phyloP scores from a whole-genome alignment of 2,329 filamentous ascomycete species.

The Colletotrichum zoysiae region DNA sequence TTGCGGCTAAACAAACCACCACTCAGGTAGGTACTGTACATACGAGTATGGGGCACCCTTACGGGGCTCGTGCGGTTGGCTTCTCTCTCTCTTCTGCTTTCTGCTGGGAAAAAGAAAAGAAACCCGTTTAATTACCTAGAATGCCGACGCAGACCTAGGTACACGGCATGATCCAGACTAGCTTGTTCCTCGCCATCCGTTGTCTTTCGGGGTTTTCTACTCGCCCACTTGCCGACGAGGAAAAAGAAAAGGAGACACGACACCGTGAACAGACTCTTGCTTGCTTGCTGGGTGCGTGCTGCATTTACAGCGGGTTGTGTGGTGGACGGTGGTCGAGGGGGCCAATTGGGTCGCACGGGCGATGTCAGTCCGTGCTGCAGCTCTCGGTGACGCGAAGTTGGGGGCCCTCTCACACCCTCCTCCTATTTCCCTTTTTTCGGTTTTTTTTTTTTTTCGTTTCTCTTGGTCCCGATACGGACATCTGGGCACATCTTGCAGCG shows the following conservation, averaged over 20 bases:
- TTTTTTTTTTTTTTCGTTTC: not conserved
- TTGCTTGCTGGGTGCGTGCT: conserved; percentile 7
- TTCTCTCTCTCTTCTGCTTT: not conserved
- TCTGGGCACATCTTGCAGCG: conserved; percentile 8
- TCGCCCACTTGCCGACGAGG: not conserved
- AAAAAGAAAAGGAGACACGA: conserved; percentile 24
- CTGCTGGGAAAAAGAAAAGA: not conserved
- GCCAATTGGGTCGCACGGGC: conserved; percentile 32
- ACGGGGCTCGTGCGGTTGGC: conserved; percentile 8
- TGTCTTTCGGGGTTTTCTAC: too few relatives aligned
- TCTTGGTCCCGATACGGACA: conserved; percentile 4
- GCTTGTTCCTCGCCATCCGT: not conserved
- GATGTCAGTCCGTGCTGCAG: conserved; percentile 29
- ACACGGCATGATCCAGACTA: not conserved
- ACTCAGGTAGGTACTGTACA: too few relatives aligned
- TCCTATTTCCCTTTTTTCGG: conserved; percentile 33
- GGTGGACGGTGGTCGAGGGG: conserved; percentile 5
- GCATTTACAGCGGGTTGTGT: not conserved
- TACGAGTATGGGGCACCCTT: too few relatives aligned
- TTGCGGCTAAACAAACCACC: too few relatives aligned
- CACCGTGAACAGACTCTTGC: not conserved
- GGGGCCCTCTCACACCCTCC: conserved; percentile 26
- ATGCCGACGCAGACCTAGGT: not conserved
- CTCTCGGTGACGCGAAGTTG: conserved; percentile 13
- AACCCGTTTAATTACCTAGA: not conserved